Percentiles rank a stretch among this genome's conserved stretches.
phyloP scores from a whole-genome alignment of 306 rosid genomes.

The Mucuna pruriens region DNA sequence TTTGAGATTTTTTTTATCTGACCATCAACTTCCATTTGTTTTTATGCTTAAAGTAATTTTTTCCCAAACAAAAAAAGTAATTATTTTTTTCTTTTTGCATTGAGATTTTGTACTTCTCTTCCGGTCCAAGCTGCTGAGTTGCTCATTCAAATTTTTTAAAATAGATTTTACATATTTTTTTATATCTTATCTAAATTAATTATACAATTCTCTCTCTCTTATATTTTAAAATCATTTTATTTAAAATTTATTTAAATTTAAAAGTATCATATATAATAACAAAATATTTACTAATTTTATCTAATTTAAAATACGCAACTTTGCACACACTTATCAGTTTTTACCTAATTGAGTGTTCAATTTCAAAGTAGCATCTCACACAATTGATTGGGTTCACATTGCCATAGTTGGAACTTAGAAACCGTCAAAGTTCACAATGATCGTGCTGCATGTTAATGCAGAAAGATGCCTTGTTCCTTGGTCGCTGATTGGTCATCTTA shows the following conservation, averaged over 20 bases:
- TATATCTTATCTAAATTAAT: too few relatives aligned
- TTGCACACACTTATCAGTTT: background rate
- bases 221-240: background rate
- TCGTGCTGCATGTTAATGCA: conserved; percentile 9
- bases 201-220: background rate
- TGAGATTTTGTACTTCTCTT: too few relatives aligned
- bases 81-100: too few relatives aligned
- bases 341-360: background rate
- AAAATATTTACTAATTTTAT: background rate
- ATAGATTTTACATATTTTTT: too few relatives aligned
- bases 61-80: too few relatives aligned
- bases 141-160: too few relatives aligned
- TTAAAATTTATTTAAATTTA: background rate
- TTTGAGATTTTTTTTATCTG: too few relatives aligned
- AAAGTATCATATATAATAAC: background rate
- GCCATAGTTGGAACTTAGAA: background rate
- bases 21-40: too few relatives aligned
- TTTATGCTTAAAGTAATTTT: too few relatives aligned
- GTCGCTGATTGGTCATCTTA: background rate
- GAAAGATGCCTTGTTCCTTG: background rate
- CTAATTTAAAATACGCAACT: background rate
- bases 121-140: too few relatives aligned
- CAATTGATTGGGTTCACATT: conserved; percentile 36
- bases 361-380: conserved; percentile 35
- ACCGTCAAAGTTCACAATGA: conserved; percentile 34